Evolutionary conservation across 2,329 filamentous ascomycete species (phyloP).

Genomic region (Cercospora zeina): DNA sequence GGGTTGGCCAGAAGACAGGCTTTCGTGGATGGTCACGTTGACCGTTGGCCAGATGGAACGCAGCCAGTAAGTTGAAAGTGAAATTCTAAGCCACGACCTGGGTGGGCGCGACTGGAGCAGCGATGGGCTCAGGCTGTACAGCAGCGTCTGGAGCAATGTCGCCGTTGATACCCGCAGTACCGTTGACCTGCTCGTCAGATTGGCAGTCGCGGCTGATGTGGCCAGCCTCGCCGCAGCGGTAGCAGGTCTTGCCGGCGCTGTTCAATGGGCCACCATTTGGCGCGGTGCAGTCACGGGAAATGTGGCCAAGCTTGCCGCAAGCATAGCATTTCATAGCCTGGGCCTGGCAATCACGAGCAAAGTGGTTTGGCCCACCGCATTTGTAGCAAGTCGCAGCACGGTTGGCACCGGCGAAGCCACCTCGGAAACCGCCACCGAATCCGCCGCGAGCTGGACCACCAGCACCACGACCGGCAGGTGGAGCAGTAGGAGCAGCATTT

Average conservation of each 20-base stretch:
- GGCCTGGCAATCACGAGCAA: slow-evolving; percentile 95
- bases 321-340: slow-evolving; percentile 99
- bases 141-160: slow-evolving; percentile 39
- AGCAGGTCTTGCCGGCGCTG: slow-evolving; percentile 92
- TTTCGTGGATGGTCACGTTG: slow-evolving; percentile 16
- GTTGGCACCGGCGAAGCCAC: slow-evolving; percentile 70
- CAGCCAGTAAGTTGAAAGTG: slow-evolving; percentile 1
- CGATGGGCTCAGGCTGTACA: slow-evolving; percentile 45
- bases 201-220: slow-evolving; percentile 96
- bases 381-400: slow-evolving; percentile 68
- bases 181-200: slow-evolving; percentile 45
- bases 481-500: slow-evolving; percentile 56
- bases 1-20: slow-evolving; percentile 27
- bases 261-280: slow-evolving; percentile 95
- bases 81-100: slow-evolving; percentile 47
- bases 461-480: slow-evolving; percentile 59
- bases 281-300: slow-evolving; percentile 91
- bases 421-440: slow-evolving; percentile 63
- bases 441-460: slow-evolving; percentile 67
- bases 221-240: slow-evolving; percentile 91
- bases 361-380: slow-evolving; percentile 88
- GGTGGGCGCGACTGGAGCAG: slow-evolving; percentile 45
- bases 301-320: slow-evolving; percentile 92
- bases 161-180: slow-evolving; percentile 37
- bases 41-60: slow-evolving; percentile 28